A percentile compares a stretch with the other conserved stretches of the same genome.
These are phyloP conservation scores for Quercus wislizeni DNA, from an alignment of 306 rosid species.

Conservation along the genomic window DNA sequence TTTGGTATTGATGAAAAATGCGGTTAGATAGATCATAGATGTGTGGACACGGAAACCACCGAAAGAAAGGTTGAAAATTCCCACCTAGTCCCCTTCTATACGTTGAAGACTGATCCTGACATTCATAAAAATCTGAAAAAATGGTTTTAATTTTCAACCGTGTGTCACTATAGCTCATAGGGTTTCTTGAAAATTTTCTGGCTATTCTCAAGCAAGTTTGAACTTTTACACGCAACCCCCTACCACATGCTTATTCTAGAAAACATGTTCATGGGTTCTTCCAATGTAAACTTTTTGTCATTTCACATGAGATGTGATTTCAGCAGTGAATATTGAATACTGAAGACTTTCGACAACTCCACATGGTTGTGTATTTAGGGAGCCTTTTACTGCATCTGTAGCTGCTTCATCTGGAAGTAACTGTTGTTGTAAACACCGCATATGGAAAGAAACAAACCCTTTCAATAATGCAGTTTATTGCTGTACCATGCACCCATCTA, in stretches of 20 bases:
- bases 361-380: constrained; percentile 13
- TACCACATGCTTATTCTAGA: background rate
- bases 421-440: background rate
- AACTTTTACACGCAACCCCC: constrained; percentile 30
- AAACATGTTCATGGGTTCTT: background rate
- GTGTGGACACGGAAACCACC: constrained; percentile 18
- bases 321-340: background rate
- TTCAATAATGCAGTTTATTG: background rate
- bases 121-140: background rate
- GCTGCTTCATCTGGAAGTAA: constrained; percentile 1
- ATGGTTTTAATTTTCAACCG: background rate
- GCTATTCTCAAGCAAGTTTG: constrained; percentile 11
- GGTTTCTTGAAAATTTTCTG: background rate
- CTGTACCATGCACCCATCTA: constrained; percentile 1
- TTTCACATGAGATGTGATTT: background rate
- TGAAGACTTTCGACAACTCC: constrained; percentile 3
- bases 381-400: constrained; percentile 3
- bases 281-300: constrained; percentile 16
- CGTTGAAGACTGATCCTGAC: constrained; percentile 17
- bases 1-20: constrained; percentile 6
- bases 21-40: background rate
- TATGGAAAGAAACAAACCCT: background rate
- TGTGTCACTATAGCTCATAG: background rate
- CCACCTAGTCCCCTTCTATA: background rate
- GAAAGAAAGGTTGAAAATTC: constrained; percentile 25